These are phyloP conservation scores for Backusella tuberculispora DNA, from an alignment of 192 early-diverging fungal genomes.

Conservation along the genomic window DNA sequence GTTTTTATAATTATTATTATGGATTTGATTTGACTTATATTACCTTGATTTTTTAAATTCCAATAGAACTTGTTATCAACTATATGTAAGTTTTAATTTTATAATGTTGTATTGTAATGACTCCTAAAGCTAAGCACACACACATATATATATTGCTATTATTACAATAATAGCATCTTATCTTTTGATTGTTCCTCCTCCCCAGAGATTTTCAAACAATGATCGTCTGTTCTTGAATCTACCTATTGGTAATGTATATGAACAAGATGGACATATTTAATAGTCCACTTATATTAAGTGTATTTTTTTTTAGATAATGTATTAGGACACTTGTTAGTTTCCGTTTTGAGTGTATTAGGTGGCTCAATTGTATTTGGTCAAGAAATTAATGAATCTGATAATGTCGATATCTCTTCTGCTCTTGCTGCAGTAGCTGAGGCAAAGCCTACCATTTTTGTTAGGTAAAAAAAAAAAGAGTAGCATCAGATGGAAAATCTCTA, in stretches of 20 bases:
- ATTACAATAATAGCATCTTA: conserved; percentile 38
- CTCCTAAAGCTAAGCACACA: not conserved
- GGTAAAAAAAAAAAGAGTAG: conserved; percentile 33
- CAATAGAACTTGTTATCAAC: conserved; percentile 15
- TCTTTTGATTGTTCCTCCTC: conserved; percentile 34
- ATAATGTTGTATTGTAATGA: not conserved
- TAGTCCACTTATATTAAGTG: not conserved
- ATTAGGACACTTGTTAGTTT: conserved; percentile 34
- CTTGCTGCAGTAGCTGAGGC: conserved; percentile 73
- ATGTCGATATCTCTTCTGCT: conserved; percentile 56
- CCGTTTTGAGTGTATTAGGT: conserved; percentile 50
- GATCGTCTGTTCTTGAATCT: conserved; percentile 45
- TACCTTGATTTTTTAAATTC: not conserved
- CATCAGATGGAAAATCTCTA: too few relatives aligned
- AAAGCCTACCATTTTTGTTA: conserved; percentile 75
- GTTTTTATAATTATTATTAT: not conserved
- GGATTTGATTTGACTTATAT: not conserved
- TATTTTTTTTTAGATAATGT: conserved; percentile 34
- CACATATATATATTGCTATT: not conserved
- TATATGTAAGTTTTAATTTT: conserved; percentile 9
- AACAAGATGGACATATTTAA: not conserved
- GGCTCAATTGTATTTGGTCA: conserved; percentile 73
- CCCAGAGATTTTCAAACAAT: conserved; percentile 32
- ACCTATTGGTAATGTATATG: conserved; percentile 41
- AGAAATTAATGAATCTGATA: conserved; percentile 22